Conservation (phyloP, 768 basidiomycete genomes). For the Kwoniella pini region DNA sequence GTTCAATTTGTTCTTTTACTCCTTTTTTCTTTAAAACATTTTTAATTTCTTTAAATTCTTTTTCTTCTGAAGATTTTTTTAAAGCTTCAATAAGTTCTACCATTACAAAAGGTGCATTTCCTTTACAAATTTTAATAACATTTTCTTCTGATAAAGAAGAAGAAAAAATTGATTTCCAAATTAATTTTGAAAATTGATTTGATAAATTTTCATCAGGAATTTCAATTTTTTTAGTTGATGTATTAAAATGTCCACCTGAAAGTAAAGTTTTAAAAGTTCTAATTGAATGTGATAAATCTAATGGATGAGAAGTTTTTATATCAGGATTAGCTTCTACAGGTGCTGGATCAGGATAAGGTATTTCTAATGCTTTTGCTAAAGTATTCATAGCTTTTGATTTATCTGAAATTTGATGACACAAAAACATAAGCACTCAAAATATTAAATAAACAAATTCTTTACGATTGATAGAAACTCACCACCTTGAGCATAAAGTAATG, state of each 20-base stretch:
- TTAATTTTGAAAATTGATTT: slow-evolving; percentile 32
- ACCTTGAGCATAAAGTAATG: slow-evolving; percentile 81
- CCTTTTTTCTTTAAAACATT: slow-evolving; percentile 56
- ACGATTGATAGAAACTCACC: too few relatives aligned
- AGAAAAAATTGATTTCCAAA: slow-evolving; percentile 40
- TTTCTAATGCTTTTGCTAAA: slow-evolving; percentile 63
- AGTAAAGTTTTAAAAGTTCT: slow-evolving; percentile 84
- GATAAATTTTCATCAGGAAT: slow-evolving; percentile 37
- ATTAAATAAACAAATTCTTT: too few relatives aligned
- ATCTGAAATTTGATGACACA: slow-evolving; percentile 61
- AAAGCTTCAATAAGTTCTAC: slow-evolving; percentile 49
- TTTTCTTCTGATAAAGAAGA: slow-evolving; percentile 40
- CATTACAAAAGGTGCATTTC: slow-evolving; percentile 47
- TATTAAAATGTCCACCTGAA: slow-evolving; percentile 86
- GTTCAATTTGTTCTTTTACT: slow-evolving; percentile 60
- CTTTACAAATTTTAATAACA: slow-evolving; percentile 39
- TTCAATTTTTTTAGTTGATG: slow-evolving; percentile 62
- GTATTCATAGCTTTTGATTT: slow-evolving; percentile 66
- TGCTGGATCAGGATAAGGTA: slow-evolving; percentile 62
- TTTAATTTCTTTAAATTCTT: slow-evolving; percentile 19
- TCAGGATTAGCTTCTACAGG: slow-evolving; percentile 25
- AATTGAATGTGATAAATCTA: slow-evolving; percentile 79
- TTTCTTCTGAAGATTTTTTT: slow-evolving; percentile 16
- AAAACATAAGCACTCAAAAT: too few relatives aligned
- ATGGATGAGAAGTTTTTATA: slow-evolving; percentile 61